Evolutionary conservation across 208 protist genomes (phyloP), one percentile per base, ranked within the genome.

Genomic region (Acanthamoeba triangularis): DNA sequence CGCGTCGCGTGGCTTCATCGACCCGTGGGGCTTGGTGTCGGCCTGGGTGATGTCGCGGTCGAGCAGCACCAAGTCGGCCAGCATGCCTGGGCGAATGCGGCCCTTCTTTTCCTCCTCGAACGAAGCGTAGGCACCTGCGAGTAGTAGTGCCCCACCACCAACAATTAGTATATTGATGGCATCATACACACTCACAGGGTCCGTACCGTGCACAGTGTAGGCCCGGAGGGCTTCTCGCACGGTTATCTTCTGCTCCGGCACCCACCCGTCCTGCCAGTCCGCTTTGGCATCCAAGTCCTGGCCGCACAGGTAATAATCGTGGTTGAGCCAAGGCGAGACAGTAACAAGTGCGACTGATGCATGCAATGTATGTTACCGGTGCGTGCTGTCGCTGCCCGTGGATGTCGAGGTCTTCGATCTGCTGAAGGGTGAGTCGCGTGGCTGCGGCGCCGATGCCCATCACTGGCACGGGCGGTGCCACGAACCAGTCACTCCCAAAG

Each of bases 401-500:
- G 61, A 69, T 69, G 61, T 69, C 61, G 61, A 69, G 61, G 28
- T 69, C 61, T 33, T 69, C 61, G 61, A 69, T 30, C 25, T 90
- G 82, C 41, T 87, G 78, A 18, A 44, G 37, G 23, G 78, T 87
- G 23, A 44, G n/a, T 61, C 49, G 82, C 13, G n/a, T 92, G 25
- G 54, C 78, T 0, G 93, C 93, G 13, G 59, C 93, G 44, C 87
- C 30, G 72, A 93, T 95, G 25, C 93, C 78, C 54, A 41, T 18
- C 20, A 95, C 25, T 0, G 93, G 93, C 25, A 69, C 41, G 23
- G 93, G 72, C 20, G 61, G 28, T 25, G 61, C 61, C 41, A 95
- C 93, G 49, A 95, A 93, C 93, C 93, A 95, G 44, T 95, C 93
- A 11, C 63, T 87, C 0, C 93, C 93, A 37, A 95, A 95, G 28